Percentiles rank a stretch among this genome's conserved stretches.
Conservation (phyloP, 805 yeast genomes). For the Huiozyma sinensis region DNA sequence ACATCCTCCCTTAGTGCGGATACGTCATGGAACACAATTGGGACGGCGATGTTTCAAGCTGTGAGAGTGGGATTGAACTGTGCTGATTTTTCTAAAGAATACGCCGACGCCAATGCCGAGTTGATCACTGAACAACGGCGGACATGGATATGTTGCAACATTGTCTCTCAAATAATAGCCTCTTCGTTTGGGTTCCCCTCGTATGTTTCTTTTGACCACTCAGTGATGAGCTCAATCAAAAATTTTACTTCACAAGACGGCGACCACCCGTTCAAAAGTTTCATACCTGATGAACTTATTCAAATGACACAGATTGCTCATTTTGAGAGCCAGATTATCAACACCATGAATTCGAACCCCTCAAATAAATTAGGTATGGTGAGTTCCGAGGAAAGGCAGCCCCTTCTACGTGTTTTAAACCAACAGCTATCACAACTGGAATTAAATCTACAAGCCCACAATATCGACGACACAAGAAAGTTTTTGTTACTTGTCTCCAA, state of each 20-base stretch:
- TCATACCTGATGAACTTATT: constrained; percentile 48
- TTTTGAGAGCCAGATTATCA: constrained; percentile 77
- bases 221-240: constrained; percentile 44
- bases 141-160: constrained; percentile 92
- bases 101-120: constrained; percentile 32
- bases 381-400: constrained; percentile 59
- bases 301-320: constrained; percentile 77
- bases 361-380: constrained; percentile 56
- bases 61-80: constrained; percentile 84
- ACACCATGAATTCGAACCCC: constrained; percentile 61
- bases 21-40: constrained; percentile 90
- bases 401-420: constrained; percentile 59
- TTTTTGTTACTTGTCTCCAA: constrained; percentile 63
- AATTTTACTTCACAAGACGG: not conserved
- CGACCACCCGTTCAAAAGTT: not conserved
- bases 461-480: constrained; percentile 55
- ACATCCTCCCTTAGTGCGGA: constrained; percentile 93
- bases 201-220: constrained; percentile 72
- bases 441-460: constrained; percentile 18
- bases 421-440: constrained; percentile 73
- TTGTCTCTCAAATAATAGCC: constrained; percentile 82
- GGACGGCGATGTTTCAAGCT: constrained; percentile 87
- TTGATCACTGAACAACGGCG: constrained; percentile 64
- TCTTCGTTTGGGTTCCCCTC: constrained; percentile 93
- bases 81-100: constrained; percentile 55